A percentile compares a stretch with the other conserved stretches of the same genome.
Evolutionary conservation across 352 stramenopile species (phyloP).

Genomic region (Phytophthora crassamura): DNA sequence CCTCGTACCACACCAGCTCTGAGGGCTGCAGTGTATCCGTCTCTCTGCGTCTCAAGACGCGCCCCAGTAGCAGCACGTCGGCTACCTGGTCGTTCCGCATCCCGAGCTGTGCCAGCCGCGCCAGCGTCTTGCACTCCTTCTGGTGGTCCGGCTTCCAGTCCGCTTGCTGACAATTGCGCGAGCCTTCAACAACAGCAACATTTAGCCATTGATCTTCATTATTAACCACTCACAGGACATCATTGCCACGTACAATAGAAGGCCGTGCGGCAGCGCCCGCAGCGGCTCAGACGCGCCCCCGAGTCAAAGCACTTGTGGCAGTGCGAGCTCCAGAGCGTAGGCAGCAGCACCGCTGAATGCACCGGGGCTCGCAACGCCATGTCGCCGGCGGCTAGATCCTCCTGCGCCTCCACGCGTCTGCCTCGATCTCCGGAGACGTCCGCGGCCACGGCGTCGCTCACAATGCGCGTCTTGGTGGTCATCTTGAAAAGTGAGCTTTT

Average conservation of each 20-base stretch:
- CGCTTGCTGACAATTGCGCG: slow-evolving; percentile 59
- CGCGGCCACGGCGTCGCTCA: slow-evolving; percentile 4
- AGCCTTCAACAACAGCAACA: slow-evolving; percentile 41
- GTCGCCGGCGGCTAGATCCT: slow-evolving; percentile 28
- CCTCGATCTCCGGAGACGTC: slow-evolving; percentile 46
- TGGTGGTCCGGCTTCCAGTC: slow-evolving; percentile 74
- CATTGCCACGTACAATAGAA: slow-evolving; percentile 64
- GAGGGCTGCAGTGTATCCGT: slow-evolving; percentile 19
- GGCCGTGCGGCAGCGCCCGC: slow-evolving; percentile 55
- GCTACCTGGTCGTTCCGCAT: slow-evolving; percentile 49
- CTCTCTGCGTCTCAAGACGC: slow-evolving; percentile 46
- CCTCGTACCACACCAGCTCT: slow-evolving; percentile 65
- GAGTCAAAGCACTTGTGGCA: slow-evolving; percentile 70
- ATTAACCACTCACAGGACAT: not conserved
- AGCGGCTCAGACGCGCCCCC: slow-evolving; percentile 49
- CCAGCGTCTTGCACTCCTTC: slow-evolving; percentile 61
- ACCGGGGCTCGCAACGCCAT: slow-evolving; percentile 41
- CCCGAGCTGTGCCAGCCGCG: slow-evolving; percentile 45
- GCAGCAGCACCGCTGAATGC: slow-evolving; percentile 53
- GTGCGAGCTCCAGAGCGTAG: slow-evolving; percentile 59
- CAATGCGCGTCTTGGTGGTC: slow-evolving; percentile 29
- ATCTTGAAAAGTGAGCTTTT: slow-evolving; percentile 2
- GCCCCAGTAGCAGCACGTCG: slow-evolving; percentile 62
- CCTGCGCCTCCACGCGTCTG: slow-evolving; percentile 39
- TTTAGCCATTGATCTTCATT: not conserved